Evolutionary conservation across 768 basidiomycete genomes (phyloP).

Genomic region (Kwoniella sp.): DNA sequence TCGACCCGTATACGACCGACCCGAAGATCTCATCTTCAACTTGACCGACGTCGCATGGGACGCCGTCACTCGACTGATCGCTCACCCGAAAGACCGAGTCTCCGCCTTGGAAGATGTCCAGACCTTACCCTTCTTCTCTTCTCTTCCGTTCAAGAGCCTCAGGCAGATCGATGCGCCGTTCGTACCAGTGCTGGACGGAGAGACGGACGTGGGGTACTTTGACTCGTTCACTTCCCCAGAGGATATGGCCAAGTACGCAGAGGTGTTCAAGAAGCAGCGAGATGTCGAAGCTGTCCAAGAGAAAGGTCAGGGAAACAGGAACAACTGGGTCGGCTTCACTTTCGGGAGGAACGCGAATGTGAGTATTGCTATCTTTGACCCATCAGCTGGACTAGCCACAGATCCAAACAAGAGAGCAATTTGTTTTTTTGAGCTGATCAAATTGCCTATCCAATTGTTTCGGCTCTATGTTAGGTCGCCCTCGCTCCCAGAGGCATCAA

Average conservation of each 20-base stretch:
- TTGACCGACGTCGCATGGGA: constrained; percentile 92
- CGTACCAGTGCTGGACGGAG: constrained; percentile 90
- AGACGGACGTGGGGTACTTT: constrained; percentile 77
- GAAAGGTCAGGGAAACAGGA: constrained; percentile 61
- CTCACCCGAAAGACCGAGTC: constrained; percentile 79
- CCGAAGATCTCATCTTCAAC: constrained; percentile 96
- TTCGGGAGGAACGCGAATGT: constrained; percentile 55
- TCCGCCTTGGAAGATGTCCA: constrained; percentile 72
- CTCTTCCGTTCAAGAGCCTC: constrained; percentile 75
- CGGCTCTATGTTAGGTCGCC: constrained; percentile 23
- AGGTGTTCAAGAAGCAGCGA: constrained; percentile 93
- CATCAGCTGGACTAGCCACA: too few relatives aligned
- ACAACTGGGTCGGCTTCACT: constrained; percentile 58
- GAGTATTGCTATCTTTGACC: constrained; percentile 8
- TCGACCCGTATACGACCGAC: constrained; percentile 92
- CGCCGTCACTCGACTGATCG: constrained; percentile 83
- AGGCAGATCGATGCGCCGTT: constrained; percentile 80
- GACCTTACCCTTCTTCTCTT: constrained; percentile 78
- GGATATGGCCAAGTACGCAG: constrained; percentile 98
- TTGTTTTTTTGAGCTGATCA: too few relatives aligned
- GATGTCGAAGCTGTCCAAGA: constrained; percentile 92
- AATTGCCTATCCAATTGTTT: background rate
- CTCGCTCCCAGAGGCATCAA: constrained; percentile 41
- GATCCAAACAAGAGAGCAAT: too few relatives aligned
- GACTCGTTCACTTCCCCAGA: constrained; percentile 66